phyloP scores from a whole-genome alignment of 108 stramenopile genomes.

The Nitzschia sp. region DNA sequence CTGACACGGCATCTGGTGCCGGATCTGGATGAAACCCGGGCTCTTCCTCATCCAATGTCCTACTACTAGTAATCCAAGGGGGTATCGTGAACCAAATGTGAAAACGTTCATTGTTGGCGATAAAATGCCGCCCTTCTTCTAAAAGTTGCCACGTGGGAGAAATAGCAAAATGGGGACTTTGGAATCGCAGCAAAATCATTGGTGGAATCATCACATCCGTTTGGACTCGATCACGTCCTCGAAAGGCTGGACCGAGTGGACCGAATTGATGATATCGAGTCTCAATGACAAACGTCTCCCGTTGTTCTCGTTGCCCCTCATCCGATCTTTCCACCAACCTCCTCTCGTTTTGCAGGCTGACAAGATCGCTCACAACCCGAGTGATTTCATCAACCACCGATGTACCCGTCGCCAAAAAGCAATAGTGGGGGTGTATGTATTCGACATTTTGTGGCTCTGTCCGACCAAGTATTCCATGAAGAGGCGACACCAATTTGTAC shows the following conservation, averaged over 20 bases:
- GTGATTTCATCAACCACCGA: not conserved
- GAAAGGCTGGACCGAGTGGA: constrained; percentile 42
- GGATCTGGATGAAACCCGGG: too few relatives aligned
- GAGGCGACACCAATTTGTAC: not conserved
- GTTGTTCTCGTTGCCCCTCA: too few relatives aligned
- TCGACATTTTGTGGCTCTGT: not conserved
- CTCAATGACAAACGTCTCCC: not conserved
- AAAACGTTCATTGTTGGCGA: constrained; percentile 4
- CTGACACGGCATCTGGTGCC: constrained; percentile 14
- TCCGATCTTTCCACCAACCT: too few relatives aligned
- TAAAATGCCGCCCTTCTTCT: not conserved
- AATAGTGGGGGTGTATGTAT: constrained; percentile 18
- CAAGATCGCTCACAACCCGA: not conserved
- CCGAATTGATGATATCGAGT: constrained; percentile 35
- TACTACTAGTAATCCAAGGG: too few relatives aligned
- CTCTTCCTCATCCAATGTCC: too few relatives aligned
- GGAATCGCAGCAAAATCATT: not conserved
- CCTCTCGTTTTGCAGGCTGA: too few relatives aligned
- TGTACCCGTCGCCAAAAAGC: constrained; percentile 8
- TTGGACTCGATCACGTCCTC: constrained; percentile 39
- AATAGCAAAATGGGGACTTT: not conserved
- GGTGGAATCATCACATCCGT: not conserved
- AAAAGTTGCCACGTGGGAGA: constrained; percentile 3
- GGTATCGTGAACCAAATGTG: too few relatives aligned
- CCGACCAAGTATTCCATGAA: not conserved